phyloP scores from a whole-genome alignment of 495 filamentous ascomycete species.

The Annulohypoxylon nitens region DNA sequence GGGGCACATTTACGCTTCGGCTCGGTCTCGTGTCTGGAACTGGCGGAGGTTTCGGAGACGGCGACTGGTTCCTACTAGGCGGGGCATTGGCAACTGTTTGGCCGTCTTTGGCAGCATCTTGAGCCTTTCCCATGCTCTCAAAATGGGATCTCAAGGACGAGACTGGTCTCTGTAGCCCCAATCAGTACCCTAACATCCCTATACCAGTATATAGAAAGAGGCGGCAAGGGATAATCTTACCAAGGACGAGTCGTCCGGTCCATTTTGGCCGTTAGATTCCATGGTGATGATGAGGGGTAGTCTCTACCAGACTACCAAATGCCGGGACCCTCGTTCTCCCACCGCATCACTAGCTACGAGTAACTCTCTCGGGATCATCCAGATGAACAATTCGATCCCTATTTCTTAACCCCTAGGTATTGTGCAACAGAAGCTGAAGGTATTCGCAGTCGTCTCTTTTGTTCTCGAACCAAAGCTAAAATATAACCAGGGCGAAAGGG shows the following conservation, averaged over 20 bases:
- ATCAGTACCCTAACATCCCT: slow-evolving; percentile 44
- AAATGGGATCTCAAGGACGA: slow-evolving; percentile 94
- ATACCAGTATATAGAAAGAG: background rate
- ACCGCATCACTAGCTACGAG: slow-evolving; percentile 43
- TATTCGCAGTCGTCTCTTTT: slow-evolving; percentile 6
- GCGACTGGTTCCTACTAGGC: slow-evolving; percentile 49
- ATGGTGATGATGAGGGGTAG: slow-evolving; percentile 54
- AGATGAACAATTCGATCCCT: slow-evolving; percentile 11
- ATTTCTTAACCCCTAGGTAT: slow-evolving; percentile 5
- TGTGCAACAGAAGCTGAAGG: slow-evolving; percentile 8
- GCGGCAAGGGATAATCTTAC: slow-evolving; percentile 54
- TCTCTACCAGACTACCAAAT: slow-evolving; percentile 49
- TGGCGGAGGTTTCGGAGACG: slow-evolving; percentile 65
- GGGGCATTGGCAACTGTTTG: slow-evolving; percentile 38
- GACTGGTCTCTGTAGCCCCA: slow-evolving; percentile 73
- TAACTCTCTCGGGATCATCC: slow-evolving; percentile 27
- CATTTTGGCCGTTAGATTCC: slow-evolving; percentile 56
- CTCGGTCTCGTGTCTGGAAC: slow-evolving; percentile 64
- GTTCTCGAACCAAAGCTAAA: slow-evolving; percentile 25
- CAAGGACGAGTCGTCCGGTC: slow-evolving; percentile 71
- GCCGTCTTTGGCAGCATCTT: slow-evolving; percentile 59
- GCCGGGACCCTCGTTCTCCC: slow-evolving; percentile 40
- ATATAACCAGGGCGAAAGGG: slow-evolving; percentile 19
- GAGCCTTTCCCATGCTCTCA: slow-evolving; percentile 80
- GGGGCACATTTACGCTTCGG: slow-evolving; percentile 48